phyloP scores from a whole-genome alignment of 371 early-diverging fungal genomes.

The Fennellomyces sp. region DNA sequence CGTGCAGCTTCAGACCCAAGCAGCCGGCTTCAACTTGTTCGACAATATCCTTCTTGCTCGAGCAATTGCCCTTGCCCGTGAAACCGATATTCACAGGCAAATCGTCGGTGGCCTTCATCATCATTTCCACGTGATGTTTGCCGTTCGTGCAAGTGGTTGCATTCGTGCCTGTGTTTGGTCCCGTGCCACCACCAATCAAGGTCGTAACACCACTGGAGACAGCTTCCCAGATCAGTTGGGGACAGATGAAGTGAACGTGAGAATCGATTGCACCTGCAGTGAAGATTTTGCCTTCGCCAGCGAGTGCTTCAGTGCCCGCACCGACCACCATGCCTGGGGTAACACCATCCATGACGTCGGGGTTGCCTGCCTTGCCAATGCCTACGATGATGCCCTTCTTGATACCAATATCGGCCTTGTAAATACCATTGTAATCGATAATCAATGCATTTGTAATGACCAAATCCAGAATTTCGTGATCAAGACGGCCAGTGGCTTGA shows the following conservation, averaged over 20 bases:
- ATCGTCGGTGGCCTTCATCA: conserved; percentile 87
- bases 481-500: conserved; percentile 64
- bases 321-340: conserved; percentile 89
- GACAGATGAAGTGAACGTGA: conserved; percentile 93
- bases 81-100: conserved; percentile 90
- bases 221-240: conserved; percentile 83
- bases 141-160: conserved; percentile 96
- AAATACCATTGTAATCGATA: conserved; percentile 92
- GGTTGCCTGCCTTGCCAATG: conserved; percentile 97
- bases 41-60: conserved; percentile 61
- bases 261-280: conserved; percentile 93
- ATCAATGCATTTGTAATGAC: conserved; percentile 93
- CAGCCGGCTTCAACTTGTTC: conserved; percentile 91
- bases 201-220: conserved; percentile 88
- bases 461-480: conserved; percentile 79
- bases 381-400: conserved; percentile 81
- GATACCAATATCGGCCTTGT: conserved; percentile 96
- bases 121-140: conserved; percentile 74
- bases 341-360: conserved; percentile 92
- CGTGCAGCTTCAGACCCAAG: conserved; percentile 91
- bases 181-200: conserved; percentile 93
- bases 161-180: conserved; percentile 92
- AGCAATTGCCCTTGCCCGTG: conserved; percentile 92
- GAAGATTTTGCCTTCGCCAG: conserved; percentile 89
- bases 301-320: conserved; percentile 86